phyloP scores from a whole-genome alignment of 176 grass and related monocot genomes.

The Bothriochloa decipiens region DNA sequence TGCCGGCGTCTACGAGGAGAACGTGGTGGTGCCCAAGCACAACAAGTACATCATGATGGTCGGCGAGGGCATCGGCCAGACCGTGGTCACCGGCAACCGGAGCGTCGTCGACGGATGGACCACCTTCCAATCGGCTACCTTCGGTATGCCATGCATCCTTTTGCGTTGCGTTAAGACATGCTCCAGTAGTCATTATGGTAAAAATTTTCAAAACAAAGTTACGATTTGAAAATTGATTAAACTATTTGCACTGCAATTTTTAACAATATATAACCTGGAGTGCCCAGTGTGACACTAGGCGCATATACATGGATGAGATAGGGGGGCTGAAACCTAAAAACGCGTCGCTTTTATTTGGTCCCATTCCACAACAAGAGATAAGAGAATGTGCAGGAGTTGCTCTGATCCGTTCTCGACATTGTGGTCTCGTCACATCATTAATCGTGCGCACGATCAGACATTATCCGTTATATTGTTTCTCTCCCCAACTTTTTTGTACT shows the following conservation, averaged over 20 bases:
- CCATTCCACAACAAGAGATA: conserved; percentile 28
- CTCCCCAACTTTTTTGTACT: too few relatives aligned
- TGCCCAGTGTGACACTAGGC: not conserved
- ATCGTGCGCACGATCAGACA: conserved; percentile 2
- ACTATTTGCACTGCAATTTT: not conserved
- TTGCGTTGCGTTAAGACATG: not conserved
- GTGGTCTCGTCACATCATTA: conserved; percentile 4
- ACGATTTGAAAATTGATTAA: not conserved
- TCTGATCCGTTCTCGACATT: not conserved
- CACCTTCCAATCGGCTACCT: conserved; percentile 86
- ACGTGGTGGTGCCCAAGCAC: conserved; percentile 66
- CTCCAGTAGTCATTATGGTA: not conserved
- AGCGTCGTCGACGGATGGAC: conserved; percentile 72
- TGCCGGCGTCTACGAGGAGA: conserved; percentile 81
- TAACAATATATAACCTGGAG: not conserved
- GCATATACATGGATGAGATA: conserved; percentile 21
- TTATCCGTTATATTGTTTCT: too few relatives aligned
- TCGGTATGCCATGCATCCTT: conserved; percentile 44
- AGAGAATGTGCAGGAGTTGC: conserved; percentile 10
- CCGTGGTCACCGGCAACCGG: conserved; percentile 79
- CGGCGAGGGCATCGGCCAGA: conserved; percentile 73
- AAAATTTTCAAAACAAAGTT: too few relatives aligned
- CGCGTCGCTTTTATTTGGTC: conserved; percentile 47
- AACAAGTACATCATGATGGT: conserved; percentile 91
- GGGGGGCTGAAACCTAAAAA: conserved; percentile 43